These are phyloP conservation scores for Baorangia bicolor DNA, from an alignment of 768 basidiomycete species.

Conservation along the genomic window DNA sequence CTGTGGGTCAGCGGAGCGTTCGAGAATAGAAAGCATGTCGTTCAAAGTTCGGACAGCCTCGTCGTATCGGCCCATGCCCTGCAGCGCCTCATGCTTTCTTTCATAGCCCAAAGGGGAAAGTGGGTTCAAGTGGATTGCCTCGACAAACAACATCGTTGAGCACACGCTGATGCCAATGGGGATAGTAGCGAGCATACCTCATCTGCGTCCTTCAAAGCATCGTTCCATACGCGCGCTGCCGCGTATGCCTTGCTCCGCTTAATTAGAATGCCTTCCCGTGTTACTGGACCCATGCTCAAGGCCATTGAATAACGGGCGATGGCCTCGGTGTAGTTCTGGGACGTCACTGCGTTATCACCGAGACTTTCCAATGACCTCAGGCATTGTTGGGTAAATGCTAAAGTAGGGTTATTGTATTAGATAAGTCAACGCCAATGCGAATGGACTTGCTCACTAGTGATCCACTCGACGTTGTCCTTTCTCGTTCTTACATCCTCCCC, in stretches of 20 bases:
- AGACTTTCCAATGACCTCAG: background rate
- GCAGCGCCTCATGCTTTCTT: background rate
- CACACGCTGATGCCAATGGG: background rate
- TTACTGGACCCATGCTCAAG: background rate
- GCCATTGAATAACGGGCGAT: background rate
- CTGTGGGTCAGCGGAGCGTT: background rate
- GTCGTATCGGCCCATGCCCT: slow-evolving; percentile 14
- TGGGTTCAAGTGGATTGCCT: slow-evolving; percentile 2
- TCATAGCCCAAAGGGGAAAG: background rate
- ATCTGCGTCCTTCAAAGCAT: background rate
- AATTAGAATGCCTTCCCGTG: background rate
- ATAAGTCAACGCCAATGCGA: background rate
- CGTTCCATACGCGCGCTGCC: background rate
- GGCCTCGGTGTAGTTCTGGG: background rate
- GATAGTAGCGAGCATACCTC: background rate
- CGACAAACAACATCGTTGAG: background rate
- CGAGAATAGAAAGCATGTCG: background rate
- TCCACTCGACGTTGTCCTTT: slow-evolving; percentile 4
- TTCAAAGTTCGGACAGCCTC: background rate
- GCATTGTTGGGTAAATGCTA: slow-evolving; percentile 3
- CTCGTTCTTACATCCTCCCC: background rate
- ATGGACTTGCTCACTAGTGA: background rate
- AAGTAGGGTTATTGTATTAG: background rate
- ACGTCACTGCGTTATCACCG: background rate
- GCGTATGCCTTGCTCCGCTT: slow-evolving; percentile 5